Percentiles rank a stretch among this genome's conserved stretches.
phyloP scores from a whole-genome alignment of 225 moss, liverwort and hornwort genomes.

The Sphagnum contortum region DNA sequence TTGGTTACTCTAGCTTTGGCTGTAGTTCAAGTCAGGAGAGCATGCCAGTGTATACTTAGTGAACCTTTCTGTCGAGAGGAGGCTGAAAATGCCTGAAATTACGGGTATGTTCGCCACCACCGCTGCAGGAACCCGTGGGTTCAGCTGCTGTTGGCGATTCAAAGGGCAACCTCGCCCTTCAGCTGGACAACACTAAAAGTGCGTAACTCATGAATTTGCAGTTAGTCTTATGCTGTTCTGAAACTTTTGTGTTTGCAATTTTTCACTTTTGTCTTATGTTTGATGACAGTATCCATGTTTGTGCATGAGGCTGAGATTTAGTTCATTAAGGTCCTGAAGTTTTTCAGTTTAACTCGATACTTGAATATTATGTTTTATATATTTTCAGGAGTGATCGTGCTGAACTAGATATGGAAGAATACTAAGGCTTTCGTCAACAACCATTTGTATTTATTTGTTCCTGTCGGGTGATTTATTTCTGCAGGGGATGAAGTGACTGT shows the following conservation, averaged over 20 bases:
- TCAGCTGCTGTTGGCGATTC: constrained; percentile 39
- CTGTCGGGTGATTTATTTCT: no score
- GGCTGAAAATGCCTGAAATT: constrained; percentile 73
- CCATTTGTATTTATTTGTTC: no score
- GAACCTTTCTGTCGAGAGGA: constrained; percentile 67
- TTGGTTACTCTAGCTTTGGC: constrained; percentile 61
- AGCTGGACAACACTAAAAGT: constrained; percentile 69
- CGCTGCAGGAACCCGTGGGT: constrained; percentile 72
- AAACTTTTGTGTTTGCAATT: neutral
- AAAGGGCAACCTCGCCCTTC: constrained; percentile 39
- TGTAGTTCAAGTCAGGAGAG: constrained; percentile 58
- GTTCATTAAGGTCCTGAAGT: neutral
- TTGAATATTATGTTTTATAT: neutral
- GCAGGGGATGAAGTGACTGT: neutral
- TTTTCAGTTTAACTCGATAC: neutral
- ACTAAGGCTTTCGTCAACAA: no score
- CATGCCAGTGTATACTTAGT: constrained; percentile 54
- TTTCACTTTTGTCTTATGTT: neutral
- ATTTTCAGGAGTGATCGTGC: no score
- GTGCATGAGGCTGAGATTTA: neutral
- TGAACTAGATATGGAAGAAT: no score
- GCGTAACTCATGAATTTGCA: constrained; percentile 57
- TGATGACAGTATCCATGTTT: neutral
- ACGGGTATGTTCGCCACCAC: constrained; percentile 60
- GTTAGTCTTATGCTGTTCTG: constrained; percentile 3